A percentile compares a stretch with the other conserved stretches of the same genome.
phyloP scores from a whole-genome alignment of 1,284 basidiomycete species.

The Trametes pubescens region DNA sequence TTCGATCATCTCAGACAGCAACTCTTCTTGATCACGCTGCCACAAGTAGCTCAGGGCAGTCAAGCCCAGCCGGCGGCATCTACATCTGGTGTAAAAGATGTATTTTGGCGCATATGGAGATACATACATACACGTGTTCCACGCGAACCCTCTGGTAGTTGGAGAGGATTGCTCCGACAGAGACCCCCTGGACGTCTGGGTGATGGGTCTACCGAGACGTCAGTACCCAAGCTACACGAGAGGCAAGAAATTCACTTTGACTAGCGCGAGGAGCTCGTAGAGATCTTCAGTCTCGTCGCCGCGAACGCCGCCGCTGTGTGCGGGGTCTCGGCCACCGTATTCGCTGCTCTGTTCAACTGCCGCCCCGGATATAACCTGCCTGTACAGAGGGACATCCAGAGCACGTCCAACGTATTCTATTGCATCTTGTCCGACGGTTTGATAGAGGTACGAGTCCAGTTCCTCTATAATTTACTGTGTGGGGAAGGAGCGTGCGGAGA shows the following conservation, averaged over 20 bases:
- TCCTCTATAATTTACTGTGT: constrained; percentile 73
- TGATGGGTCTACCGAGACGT: constrained; percentile 63
- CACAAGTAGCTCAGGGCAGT: constrained; percentile 92
- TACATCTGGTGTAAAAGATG: constrained; percentile 39
- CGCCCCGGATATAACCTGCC: constrained; percentile 81
- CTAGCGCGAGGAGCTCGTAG: constrained; percentile 74
- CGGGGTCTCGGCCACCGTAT: constrained; percentile 76
- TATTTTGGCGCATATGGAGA: background rate
- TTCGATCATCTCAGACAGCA: constrained; percentile 89
- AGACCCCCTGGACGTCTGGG: constrained; percentile 88
- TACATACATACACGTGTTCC: constrained; percentile 88
- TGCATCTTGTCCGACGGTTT: constrained; percentile 97
- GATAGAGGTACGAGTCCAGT: constrained; percentile 98
- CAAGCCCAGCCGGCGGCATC: constrained; percentile 84
- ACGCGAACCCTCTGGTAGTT: constrained; percentile 98
- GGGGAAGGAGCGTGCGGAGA: constrained; percentile 25
- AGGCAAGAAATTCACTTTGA: constrained; percentile 66
- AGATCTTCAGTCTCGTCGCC: constrained; percentile 99
- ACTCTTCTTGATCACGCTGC: constrained; percentile 88
- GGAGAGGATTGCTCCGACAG: constrained; percentile 96
- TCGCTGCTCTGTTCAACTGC: constrained; percentile 86
- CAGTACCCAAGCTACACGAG: constrained; percentile 10
- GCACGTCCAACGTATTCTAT: constrained; percentile 89
- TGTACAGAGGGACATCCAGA: constrained; percentile 87
- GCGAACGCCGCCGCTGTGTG: constrained; percentile 56